A percentile compares a stretch with the other conserved stretches of the same genome.
phyloP scores from a whole-genome alignment of 179 eudicot species.

The Camellia oleifera region DNA sequence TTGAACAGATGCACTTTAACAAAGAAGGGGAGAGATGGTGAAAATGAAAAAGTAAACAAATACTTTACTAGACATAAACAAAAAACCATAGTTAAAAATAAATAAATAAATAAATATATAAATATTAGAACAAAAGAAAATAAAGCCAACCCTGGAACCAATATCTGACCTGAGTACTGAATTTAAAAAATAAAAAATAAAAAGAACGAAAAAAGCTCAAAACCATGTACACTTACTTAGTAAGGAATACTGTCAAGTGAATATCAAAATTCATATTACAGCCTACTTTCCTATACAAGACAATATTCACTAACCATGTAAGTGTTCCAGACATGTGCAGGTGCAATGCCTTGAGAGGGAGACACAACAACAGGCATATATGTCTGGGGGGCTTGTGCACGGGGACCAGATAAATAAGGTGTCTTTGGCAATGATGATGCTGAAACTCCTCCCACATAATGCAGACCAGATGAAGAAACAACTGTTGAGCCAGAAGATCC shows the following conservation, averaged over 20 bases:
- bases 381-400: slow-evolving; percentile 34
- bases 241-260: background rate
- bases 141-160: background rate
- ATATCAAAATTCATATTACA: background rate
- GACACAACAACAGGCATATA: slow-evolving; percentile 52
- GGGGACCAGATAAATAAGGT: slow-evolving; percentile 41
- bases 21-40: background rate
- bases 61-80: background rate
- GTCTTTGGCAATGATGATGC: slow-evolving; percentile 38
- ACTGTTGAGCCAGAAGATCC: slow-evolving; percentile 33
- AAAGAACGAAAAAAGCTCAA: background rate
- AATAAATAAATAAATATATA: background rate
- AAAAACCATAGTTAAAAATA: background rate
- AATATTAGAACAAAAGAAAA: too few species aligned
- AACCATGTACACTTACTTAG: background rate
- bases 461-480: slow-evolving; percentile 35
- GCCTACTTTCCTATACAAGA: background rate
- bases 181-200: too few species aligned
- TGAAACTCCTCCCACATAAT: slow-evolving; percentile 38
- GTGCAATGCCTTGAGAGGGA: slow-evolving; percentile 37
- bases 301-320: slow-evolving; percentile 44
- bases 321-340: slow-evolving; percentile 49
- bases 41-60: background rate
- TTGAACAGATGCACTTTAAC: background rate
- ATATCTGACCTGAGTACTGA: background rate